These are phyloP conservation scores for Arachnopeziza araneosa DNA, from an alignment of 2,329 filamentous ascomycete species.

Conservation along the genomic window DNA sequence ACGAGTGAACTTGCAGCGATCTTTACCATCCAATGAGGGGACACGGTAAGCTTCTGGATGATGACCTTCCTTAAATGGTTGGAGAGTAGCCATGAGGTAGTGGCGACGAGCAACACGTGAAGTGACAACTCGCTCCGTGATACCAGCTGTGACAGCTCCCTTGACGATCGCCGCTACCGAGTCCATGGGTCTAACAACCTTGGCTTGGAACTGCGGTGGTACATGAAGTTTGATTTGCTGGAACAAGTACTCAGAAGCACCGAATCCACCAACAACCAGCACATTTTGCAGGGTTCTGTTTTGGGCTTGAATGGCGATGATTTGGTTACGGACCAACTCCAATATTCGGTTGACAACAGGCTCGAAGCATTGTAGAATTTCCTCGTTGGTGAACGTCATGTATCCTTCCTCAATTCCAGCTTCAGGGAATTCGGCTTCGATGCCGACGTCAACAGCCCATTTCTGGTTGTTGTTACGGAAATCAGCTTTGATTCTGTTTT, in stretches of 20 bases:
- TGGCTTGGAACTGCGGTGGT: slow-evolving; percentile 95
- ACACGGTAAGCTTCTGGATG: slow-evolving; percentile 98
- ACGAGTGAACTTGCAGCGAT: slow-evolving; percentile 96
- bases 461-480: slow-evolving; percentile 99
- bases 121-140: slow-evolving; percentile 93
- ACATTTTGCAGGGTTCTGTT: slow-evolving; percentile 94
- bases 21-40: slow-evolving; percentile 91
- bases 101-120: slow-evolving; percentile 95
- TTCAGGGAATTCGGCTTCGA: slow-evolving; percentile 96
- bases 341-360: slow-evolving; percentile 96
- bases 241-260: slow-evolving; percentile 97
- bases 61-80: slow-evolving; percentile 98
- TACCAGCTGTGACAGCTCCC: slow-evolving; percentile 94
- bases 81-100: slow-evolving; percentile 97
- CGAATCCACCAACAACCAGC: slow-evolving; percentile 94
- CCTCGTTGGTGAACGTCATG: slow-evolving; percentile 99
- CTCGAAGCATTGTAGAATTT: slow-evolving; percentile 98
- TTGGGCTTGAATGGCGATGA: slow-evolving; percentile 97
- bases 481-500: slow-evolving; percentile 98
- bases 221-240: slow-evolving; percentile 99
- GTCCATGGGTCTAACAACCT: slow-evolving; percentile 98
- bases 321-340: slow-evolving; percentile 94
- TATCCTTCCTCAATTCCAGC: slow-evolving; percentile 98
- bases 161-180: slow-evolving; percentile 98
- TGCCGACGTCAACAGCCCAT: slow-evolving; percentile 97